Percentiles rank a stretch among this genome's conserved stretches.
These are phyloP conservation scores for Clohesyomyces aquaticus DNA, from an alignment of 495 filamentous ascomycete species.

Conservation along the genomic window DNA sequence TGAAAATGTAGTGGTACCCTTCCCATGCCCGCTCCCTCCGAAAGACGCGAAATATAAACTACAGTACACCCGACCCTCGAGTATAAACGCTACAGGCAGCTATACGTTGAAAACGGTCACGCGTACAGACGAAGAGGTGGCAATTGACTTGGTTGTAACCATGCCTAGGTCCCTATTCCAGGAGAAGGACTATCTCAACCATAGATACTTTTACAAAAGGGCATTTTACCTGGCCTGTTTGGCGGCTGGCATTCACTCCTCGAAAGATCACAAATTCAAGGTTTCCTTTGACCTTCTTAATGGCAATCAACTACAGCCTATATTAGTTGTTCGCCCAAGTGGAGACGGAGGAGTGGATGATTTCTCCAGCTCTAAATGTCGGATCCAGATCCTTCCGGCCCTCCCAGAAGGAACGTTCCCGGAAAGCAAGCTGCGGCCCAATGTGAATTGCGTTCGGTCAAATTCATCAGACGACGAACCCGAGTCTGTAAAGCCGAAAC, in stretches of 20 bases:
- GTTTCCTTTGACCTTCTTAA: slow-evolving; percentile 69
- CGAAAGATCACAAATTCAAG: slow-evolving; percentile 56
- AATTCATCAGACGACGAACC: slow-evolving; percentile 48
- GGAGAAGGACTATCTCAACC: slow-evolving; percentile 91
- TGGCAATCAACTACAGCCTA: slow-evolving; percentile 76
- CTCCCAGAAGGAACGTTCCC: slow-evolving; percentile 69
- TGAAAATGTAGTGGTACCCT: slow-evolving; percentile 72
- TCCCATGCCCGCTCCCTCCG: slow-evolving; percentile 73
- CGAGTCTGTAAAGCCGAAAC: slow-evolving; percentile 45
- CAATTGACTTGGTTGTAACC: slow-evolving; percentile 79
- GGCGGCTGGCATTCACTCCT: slow-evolving; percentile 66
- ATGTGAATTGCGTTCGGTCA: slow-evolving; percentile 70
- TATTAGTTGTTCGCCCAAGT: slow-evolving; percentile 61
- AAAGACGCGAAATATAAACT: slow-evolving; percentile 79
- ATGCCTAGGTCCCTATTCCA: slow-evolving; percentile 83
- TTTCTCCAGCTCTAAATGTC: slow-evolving; percentile 52
- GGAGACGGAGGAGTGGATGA: slow-evolving; percentile 29
- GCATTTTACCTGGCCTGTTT: slow-evolving; percentile 88
- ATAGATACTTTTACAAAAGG: slow-evolving; percentile 92
- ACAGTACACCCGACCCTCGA: slow-evolving; percentile 71
- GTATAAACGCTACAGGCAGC: slow-evolving; percentile 86
- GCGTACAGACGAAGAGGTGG: slow-evolving; percentile 59
- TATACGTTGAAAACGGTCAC: slow-evolving; percentile 76
- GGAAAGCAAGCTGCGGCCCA: slow-evolving; percentile 65
- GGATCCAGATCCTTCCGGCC: slow-evolving; percentile 79